phyloP scores from a whole-genome alignment of 1,284 basidiomycete genomes.

The Leccinum pseudoinsigne region DNA sequence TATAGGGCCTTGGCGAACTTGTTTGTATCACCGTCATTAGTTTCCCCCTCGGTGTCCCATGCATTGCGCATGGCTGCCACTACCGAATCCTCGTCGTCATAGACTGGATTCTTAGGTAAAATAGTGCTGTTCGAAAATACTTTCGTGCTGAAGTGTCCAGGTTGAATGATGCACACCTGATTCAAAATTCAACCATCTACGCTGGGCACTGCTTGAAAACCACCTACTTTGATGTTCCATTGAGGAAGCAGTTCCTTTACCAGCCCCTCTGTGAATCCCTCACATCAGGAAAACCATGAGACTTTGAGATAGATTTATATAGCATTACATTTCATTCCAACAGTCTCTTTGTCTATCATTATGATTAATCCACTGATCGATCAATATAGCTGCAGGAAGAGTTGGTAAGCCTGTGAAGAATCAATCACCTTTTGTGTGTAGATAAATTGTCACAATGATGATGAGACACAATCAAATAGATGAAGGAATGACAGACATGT shows the following conservation, averaged over 20 bases:
- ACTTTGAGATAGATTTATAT: too few relatives aligned
- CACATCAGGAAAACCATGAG: too few relatives aligned
- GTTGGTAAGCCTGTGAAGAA: too few relatives aligned
- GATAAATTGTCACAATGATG: too few relatives aligned
- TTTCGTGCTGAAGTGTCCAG: slow-evolving; percentile 6
- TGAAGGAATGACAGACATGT: too few relatives aligned
- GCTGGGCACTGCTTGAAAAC: background rate
- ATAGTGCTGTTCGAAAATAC: background rate
- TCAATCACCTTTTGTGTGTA: too few relatives aligned
- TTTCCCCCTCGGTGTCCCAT: background rate
- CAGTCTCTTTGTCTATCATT: too few relatives aligned
- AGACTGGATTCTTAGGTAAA: slow-evolving; percentile 6
- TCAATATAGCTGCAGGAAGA: too few relatives aligned
- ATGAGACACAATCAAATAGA: too few relatives aligned
- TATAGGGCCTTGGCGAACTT: slow-evolving; percentile 6
- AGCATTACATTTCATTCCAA: too few relatives aligned
- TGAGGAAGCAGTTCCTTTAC: slow-evolving; percentile 19
- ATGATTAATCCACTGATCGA: too few relatives aligned
- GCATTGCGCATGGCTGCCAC: background rate
- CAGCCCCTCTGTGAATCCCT: slow-evolving; percentile 17
- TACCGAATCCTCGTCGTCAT: background rate
- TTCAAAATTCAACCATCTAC: background rate
- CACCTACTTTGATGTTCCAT: slow-evolving; percentile 27
- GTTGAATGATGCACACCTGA: slow-evolving; percentile 22
- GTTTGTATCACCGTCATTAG: background rate